Conservation (phyloP, 1,284 basidiomycete genomes). For the Naganishia sp. region DNA sequence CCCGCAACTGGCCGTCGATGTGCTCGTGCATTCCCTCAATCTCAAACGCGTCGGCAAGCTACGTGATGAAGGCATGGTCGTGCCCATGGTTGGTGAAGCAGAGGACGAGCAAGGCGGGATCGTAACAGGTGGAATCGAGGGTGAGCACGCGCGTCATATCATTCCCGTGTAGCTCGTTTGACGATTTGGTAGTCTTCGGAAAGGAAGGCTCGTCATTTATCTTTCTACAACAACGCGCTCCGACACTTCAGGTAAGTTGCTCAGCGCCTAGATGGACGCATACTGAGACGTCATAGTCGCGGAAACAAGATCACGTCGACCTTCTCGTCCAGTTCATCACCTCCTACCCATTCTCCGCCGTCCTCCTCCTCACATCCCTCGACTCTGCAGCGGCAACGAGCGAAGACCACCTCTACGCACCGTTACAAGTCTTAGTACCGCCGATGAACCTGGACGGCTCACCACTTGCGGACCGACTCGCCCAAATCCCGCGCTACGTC, state of each 20-base stretch:
- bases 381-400: constrained; percentile 64
- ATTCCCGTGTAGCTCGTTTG: constrained; percentile 9
- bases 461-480: constrained; percentile 62
- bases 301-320: constrained; percentile 67
- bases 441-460: constrained; percentile 17
- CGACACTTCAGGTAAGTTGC: constrained; percentile 64
- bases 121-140: constrained; percentile 70
- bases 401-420: constrained; percentile 71
- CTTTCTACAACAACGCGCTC: constrained; percentile 73
- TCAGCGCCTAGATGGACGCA: constrained; percentile 16
- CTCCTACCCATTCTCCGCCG: constrained; percentile 57
- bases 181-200: constrained; percentile 62
- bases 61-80: constrained; percentile 63
- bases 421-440: constrained; percentile 38
- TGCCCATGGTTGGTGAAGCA: constrained; percentile 67
- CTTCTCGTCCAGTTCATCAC: constrained; percentile 62
- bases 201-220: constrained; percentile 58
- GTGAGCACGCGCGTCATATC: constrained; percentile 55
- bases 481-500: constrained; percentile 53
- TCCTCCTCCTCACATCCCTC: constrained; percentile 70
- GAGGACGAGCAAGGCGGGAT: constrained; percentile 61
- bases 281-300: constrained; percentile 55
- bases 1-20: constrained; percentile 70
- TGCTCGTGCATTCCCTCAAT: constrained; percentile 67
- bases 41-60: constrained; percentile 62